Evolutionary conservation across 129 eudicot genomes (phyloP).

Genomic region (Artemisia tridentata): DNA sequence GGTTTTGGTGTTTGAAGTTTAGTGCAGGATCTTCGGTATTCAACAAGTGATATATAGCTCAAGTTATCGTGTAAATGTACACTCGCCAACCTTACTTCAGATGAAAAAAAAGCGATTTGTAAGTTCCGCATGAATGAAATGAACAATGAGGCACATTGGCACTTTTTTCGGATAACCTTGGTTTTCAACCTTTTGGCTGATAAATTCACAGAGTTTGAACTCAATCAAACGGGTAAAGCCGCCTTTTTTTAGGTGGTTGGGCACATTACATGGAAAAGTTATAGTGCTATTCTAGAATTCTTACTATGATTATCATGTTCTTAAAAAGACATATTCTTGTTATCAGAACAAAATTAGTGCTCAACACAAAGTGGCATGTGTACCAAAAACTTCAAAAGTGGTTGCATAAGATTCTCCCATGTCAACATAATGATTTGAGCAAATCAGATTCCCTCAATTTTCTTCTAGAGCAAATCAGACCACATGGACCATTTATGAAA

Average conservation of each 20-base stretch:
- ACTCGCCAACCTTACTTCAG: neutral
- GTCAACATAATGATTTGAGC: conserved; percentile 1
- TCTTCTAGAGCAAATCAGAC: too few species aligned
- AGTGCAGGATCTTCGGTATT: conserved; percentile 12
- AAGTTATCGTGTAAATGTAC: neutral
- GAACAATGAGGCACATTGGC: too few species aligned
- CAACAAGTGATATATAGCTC: neutral
- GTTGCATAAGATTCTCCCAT: conserved; percentile 26
- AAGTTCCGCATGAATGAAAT: too few species aligned
- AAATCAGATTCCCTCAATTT: conserved; percentile 2
- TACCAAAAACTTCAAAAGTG: conserved; percentile 14
- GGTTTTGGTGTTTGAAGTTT: neutral
- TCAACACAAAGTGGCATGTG: conserved; percentile 22
- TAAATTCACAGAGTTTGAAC: too few species aligned
- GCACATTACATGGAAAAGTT: too few species aligned
- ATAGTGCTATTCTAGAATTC: neutral
- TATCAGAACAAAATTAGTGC: too few species aligned
- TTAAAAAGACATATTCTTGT: neutral
- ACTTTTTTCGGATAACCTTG: too few species aligned
- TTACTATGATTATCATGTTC: neutral
- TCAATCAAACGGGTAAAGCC: too few species aligned
- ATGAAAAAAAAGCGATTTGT: neutral
- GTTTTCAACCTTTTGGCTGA: too few species aligned
- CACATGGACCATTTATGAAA: too few species aligned
- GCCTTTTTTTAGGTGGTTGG: too few species aligned